A percentile compares a stretch with the other conserved stretches of the same genome.
These are phyloP conservation scores for Atkinsonella texensis DNA, from an alignment of 2,329 filamentous ascomycete species.

Conservation along the genomic window DNA sequence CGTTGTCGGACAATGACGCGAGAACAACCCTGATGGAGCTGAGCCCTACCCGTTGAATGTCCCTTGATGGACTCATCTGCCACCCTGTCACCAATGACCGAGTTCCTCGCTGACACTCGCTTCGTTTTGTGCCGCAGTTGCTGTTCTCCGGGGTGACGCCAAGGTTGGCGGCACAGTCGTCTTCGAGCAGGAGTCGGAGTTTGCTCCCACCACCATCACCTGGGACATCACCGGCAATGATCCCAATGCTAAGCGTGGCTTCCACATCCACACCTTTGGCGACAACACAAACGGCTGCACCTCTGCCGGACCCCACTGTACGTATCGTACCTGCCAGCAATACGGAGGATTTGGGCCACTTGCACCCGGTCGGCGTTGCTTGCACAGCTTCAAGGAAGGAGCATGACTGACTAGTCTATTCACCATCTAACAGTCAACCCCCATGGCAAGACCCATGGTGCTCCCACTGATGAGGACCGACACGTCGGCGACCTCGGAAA, in stretches of 20 bases:
- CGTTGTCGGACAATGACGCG: slow-evolving; percentile 13
- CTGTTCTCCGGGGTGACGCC: slow-evolving; percentile 94
- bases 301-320: slow-evolving; percentile 94
- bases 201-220: slow-evolving; percentile 68
- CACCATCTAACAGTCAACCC: slow-evolving; percentile 68
- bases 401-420: not conserved
- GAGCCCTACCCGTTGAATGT: slow-evolving; percentile 11
- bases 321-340: slow-evolving; percentile 22
- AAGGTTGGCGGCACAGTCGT: slow-evolving; percentile 86
- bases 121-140: slow-evolving; percentile 49
- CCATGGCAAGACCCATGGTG: slow-evolving; percentile 81
- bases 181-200: slow-evolving; percentile 87
- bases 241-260: slow-evolving; percentile 88
- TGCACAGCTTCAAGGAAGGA: not conserved
- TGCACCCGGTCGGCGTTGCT: not conserved
- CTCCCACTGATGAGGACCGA: slow-evolving; percentile 67
- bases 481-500: slow-evolving; percentile 98
- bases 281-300: slow-evolving; percentile 99
- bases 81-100: slow-evolving; percentile 1
- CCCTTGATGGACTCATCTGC: slow-evolving; percentile 20
- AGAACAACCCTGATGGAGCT: slow-evolving; percentile 33
- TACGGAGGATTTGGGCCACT: slow-evolving; percentile 6
- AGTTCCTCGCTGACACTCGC: slow-evolving; percentile 2
- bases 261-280: slow-evolving; percentile 98
- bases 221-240: slow-evolving; percentile 92